phyloP scores from a whole-genome alignment of 2,329 filamentous ascomycete genomes.

The Xylaria sp. region DNA sequence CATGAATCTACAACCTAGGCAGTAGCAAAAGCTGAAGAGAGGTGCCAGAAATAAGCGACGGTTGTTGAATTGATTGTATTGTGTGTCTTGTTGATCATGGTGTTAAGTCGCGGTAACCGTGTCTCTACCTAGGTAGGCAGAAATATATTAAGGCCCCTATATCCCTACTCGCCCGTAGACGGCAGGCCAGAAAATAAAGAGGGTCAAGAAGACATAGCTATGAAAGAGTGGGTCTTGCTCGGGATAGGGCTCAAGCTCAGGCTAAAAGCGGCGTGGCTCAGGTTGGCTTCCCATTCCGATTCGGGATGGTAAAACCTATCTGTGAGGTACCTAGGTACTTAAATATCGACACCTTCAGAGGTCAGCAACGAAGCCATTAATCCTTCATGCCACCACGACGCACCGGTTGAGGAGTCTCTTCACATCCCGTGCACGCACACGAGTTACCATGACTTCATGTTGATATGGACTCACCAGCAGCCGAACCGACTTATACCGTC shows the following conservation, averaged over 20 bases:
- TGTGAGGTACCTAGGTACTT: background rate
- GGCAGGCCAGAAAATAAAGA: no score
- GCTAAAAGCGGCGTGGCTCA: background rate
- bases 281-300: background rate
- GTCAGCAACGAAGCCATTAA: background rate
- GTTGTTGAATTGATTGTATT: constrained; percentile 20
- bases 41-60: constrained; percentile 18
- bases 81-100: constrained; percentile 18
- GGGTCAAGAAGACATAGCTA: no score
- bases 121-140: constrained; percentile 18
- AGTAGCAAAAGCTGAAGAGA: constrained; percentile 17
- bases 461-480: constrained; percentile 45
- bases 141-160: constrained; percentile 7
- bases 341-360: background rate
- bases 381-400: background rate
- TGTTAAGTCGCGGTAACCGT: constrained; percentile 14
- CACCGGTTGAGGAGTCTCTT: constrained; percentile 17
- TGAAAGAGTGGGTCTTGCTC: background rate
- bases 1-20: constrained; percentile 18
- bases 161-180: constrained; percentile 6
- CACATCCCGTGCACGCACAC: constrained; percentile 20
- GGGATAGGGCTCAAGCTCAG: background rate
- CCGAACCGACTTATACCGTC: constrained; percentile 75
- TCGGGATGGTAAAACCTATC: constrained; percentile 1
- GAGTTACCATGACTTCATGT: constrained; percentile 25